phyloP scores from a whole-genome alignment of 768 basidiomycete genomes.

The Pholiota microspora region DNA sequence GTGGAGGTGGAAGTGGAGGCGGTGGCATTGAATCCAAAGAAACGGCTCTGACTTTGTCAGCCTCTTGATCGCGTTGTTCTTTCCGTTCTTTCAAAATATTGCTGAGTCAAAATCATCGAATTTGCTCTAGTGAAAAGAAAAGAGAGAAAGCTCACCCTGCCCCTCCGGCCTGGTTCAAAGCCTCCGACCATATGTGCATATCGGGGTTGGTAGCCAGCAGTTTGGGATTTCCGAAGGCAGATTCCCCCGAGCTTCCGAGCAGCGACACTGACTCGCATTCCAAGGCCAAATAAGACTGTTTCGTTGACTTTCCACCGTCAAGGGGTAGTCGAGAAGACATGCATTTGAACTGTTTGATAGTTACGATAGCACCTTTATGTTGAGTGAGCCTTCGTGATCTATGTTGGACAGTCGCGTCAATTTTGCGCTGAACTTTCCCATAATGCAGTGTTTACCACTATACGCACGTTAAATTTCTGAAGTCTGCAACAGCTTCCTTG shows the following conservation, averaged over 20 bases:
- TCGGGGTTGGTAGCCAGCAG: constrained; percentile 40
- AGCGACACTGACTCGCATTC: constrained; percentile 44
- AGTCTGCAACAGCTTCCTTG: constrained; percentile 45
- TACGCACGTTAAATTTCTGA: constrained; percentile 30
- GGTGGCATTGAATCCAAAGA: constrained; percentile 1
- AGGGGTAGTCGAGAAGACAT: constrained; percentile 54
- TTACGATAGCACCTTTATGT: constrained; percentile 43
- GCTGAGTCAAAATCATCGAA: constrained; percentile 37
- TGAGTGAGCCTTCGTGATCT: constrained; percentile 36
- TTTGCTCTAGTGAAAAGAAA: constrained; percentile 1
- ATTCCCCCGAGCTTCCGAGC: constrained; percentile 43
- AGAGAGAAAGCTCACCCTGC: constrained; percentile 49
- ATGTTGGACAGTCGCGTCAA: not conserved
- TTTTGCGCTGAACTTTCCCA: not conserved
- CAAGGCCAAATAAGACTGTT: constrained; percentile 43
- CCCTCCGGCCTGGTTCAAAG: constrained; percentile 55
- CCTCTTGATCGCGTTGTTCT: constrained; percentile 10
- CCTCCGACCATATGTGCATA: constrained; percentile 51
- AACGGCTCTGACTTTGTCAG: not conserved
- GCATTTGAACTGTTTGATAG: constrained; percentile 48
- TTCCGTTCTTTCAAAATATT: constrained; percentile 25
- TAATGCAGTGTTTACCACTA: not conserved
- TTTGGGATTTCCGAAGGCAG: constrained; percentile 49
- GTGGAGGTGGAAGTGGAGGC: constrained; percentile 5
- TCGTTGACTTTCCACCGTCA: constrained; percentile 37